Base-by-base conservation (phyloP, 805 yeast species). In the Kodamaea neixiangensis region DNA sequence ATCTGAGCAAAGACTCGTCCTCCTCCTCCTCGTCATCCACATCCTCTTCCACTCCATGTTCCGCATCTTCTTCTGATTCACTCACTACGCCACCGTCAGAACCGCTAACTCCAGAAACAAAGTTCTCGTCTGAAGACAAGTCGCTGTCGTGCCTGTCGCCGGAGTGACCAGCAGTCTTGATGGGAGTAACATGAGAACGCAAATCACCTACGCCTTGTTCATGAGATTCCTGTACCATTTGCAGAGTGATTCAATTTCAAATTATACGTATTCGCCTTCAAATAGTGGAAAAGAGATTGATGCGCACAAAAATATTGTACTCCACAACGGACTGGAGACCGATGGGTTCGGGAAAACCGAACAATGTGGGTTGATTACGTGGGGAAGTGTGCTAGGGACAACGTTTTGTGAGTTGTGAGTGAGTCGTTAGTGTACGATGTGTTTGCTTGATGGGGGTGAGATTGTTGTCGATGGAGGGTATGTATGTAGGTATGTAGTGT, bases 1-100 rank as follows among this genome's bases (percentile, higher is more conserved):
- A 58, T 40, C 81, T 60, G 3, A 58, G 58, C 20, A 79, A 56
- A 2, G 75, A 63, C 6, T 60, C 66, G 9, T 55, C 58, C 19
- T 57, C 60, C 37, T 51, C 54, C 18, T 56, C 57, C n/a, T 58
- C 61, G 31, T 63, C 67, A 10, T 37, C 43, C 54, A 21, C 41
- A 11, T 7, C 41, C 20, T 57, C 60, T 25, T 51, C 53, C 15
- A 55, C 57, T 13, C 58, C 60, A 29, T 62, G 66, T 11, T 37
- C 43, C 56, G 17, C 21, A 2, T 37, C 41, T 10, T 51, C 49
- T 10, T 44, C 47, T 6, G 41, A 34, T 17, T 39, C 52, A 14
- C 47, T 43, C 3, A 14, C 35, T 13, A 18, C 51, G 22, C 33
- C 41, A 20, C 34, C 19, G 37, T 33, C 48, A 2, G 46, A 43